Base-by-base conservation (phyloP, 2,329 filamentous ascomycete species). In the Myriosclerotinia scirpicola region DNA sequence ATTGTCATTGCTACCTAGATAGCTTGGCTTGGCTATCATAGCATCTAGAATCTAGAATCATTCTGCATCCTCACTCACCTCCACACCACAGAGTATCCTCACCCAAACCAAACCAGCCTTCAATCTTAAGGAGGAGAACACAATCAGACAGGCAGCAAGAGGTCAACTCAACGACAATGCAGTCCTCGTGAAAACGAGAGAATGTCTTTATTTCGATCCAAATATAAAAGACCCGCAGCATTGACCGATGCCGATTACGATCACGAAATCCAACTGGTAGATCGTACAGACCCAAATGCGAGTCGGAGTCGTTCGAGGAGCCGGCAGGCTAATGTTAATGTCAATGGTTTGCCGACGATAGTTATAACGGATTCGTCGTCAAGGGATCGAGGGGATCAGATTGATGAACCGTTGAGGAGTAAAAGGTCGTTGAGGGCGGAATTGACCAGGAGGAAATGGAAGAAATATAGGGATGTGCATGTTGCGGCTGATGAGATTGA, bases 241-340 rank as follows among this genome's bases (percentile, higher is more conserved):
- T 80, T 87, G 67, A 82, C 83, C 76, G 85, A 87, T 70, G 80
- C 79, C 75, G 86, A 89, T 71, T 89, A 88, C 74, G 87, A 90
- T 73, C 90, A 91, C 77, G 87, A 88, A 76, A 93, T 93, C 74
- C 79, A 76, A 71, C 84, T 93, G 48, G 81, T 91, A 71, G 88
- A 92, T 76, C 71, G 71, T 58, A 73, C 74, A 11, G 67, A 64
- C 15, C 44, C 40, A 56, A 54, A 36, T 60, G 64, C 40, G 22
- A 64, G 67, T 63, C 64, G 67, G 30, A 75, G 67, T 42, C 68
- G 34, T n/a, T 72, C 72, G 3, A 56, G 30, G 26, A 30, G 30
- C 54, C 56, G 54, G 14, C 67, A 67, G 40, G 50, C 36, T n/a
- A n/a, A n/a, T n/a, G n/a, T n/a, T n/a, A 52, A 54, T 46, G 44